Evolutionary conservation across 1,284 basidiomycete species (phyloP).

Genomic region (Tylopilus sp.): DNA sequence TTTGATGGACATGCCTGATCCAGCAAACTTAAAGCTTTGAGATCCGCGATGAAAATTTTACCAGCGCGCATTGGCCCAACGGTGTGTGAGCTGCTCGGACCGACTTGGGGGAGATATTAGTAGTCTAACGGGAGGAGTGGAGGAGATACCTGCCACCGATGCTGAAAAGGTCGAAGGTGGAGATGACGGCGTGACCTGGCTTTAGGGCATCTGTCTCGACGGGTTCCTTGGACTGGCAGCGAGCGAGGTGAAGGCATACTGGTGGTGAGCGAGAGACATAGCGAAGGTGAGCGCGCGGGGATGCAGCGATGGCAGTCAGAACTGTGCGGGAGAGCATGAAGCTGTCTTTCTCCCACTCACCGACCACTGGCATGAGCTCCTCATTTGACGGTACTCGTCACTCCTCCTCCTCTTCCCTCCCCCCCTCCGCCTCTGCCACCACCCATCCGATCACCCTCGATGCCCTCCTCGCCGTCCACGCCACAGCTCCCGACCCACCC

Average conservation of each 20-base stretch:
- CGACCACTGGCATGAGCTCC: no score
- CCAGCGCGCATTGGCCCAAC: conserved; percentile 93
- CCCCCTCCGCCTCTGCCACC: conserved; percentile 22
- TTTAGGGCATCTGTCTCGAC: conserved; percentile 14
- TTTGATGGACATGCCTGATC: conserved; percentile 49
- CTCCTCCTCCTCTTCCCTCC: conserved; percentile 26
- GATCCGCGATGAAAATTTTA: conserved; percentile 80
- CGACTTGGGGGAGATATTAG: conserved; percentile 36
- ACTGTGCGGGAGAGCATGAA: conserved; percentile 9
- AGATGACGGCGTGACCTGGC: conserved; percentile 90
- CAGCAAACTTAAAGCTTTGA: conserved; percentile 67
- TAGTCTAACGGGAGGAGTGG: neutral
- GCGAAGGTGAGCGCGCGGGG: no score
- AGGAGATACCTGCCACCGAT: conserved; percentile 66
- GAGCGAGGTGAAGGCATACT: neutral
- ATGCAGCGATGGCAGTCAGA: no score
- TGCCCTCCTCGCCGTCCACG: conserved; percentile 51
- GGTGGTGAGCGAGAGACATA: conserved; percentile 11
- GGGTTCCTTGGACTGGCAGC: conserved; percentile 4
- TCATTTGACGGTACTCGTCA: no score
- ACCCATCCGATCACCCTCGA: conserved; percentile 50
- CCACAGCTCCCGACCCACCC: conserved; percentile 49
- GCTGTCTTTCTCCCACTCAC: no score
- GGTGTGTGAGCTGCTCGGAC: conserved; percentile 64
- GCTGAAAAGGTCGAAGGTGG: conserved; percentile 90